Base-by-base conservation (phyloP, 768 basidiomycete genomes). In the Leucosporidium creatinivorum region DNA sequence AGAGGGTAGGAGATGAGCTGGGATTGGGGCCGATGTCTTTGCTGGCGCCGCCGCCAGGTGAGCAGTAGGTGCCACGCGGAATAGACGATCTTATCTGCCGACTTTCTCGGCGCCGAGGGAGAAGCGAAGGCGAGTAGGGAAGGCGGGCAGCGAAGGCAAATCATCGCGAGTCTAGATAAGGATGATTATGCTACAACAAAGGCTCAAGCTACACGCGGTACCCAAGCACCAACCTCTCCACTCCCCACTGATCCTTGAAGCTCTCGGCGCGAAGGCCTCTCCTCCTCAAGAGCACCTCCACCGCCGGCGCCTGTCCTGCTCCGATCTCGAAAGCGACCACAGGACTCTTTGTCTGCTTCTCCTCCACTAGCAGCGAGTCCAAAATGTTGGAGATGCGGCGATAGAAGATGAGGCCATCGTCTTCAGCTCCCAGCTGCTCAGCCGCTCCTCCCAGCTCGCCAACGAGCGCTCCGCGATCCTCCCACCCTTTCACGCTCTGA, bases 401-500 rank as follows among this genome's bases (percentile, higher is more conserved):
- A 79, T 96, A 89, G 78, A 86, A 88, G 9, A 85, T 76, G 78
- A 94, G 79, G 72, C 89, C 83, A 39, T 78, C 73, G 30, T 74
- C 76, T 2, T 18, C 12, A 10, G 33, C 57, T 4, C 33, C 49
- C 21, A 21, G 48, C 26, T 12, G 17, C 48, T 23, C 23, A 12
- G 28, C 28, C 18, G 28, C 47, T 21, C 13, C 69, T 78, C 17
- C 69, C 50, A 82, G 79, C 61, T 89, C 91, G 26, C 89, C 92
- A 52, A 92, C 81, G 28, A 97, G 83, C 17, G 93, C 93, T 21
- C 80, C 81, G 13, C 82, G 84, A 79, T 93, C 91, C 78, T 98
- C 94, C 76, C 84, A 89, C 61, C 84, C 81, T 60, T 79, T 83
- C 62, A 97, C 93, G 58, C 85, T 86, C n/a, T 75, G 67, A 12